phyloP scores from a whole-genome alignment of 108 stramenopile genomes.

The Pseudonitzschia delicatissima region DNA sequence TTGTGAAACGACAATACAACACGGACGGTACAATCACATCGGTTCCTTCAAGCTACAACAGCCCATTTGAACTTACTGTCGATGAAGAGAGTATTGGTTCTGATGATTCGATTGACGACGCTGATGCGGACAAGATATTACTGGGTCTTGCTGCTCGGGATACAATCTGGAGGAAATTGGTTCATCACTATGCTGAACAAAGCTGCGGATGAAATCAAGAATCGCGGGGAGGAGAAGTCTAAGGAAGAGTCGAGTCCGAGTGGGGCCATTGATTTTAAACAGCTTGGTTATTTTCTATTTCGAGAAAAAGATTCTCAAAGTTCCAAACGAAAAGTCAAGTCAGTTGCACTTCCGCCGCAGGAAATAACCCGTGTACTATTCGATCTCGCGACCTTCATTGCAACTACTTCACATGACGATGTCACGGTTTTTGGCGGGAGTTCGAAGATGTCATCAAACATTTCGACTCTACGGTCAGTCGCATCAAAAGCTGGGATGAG shows the following conservation, averaged over 20 bases:
- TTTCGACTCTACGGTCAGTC: constrained; percentile 10
- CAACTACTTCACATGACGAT: constrained; percentile 51
- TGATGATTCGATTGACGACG: constrained; percentile 30
- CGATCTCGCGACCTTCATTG: constrained; percentile 65
- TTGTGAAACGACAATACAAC: constrained; percentile 43
- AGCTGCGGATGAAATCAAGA: constrained; percentile 32
- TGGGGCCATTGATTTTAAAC: constrained; percentile 12
- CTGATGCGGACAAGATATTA: constrained; percentile 49
- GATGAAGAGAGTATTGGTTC: constrained; percentile 22
- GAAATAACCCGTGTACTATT: constrained; percentile 78
- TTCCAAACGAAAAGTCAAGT: constrained; percentile 57
- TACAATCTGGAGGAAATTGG: constrained; percentile 68
- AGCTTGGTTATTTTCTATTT: constrained; percentile 65
- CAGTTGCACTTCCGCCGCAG: constrained; percentile 64
- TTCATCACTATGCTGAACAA: constrained; percentile 52
- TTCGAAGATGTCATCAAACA: constrained; percentile 3
- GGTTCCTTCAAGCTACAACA: constrained; percentile 8
- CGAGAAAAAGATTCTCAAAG: constrained; percentile 65
- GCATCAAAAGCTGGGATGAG: constrained; percentile 13
- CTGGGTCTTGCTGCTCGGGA: constrained; percentile 77
- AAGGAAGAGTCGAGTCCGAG: neutral
- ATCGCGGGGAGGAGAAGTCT: constrained; percentile 12
- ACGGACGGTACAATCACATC: constrained; percentile 24
- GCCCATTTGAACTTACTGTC: constrained; percentile 7
- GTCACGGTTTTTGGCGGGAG: constrained; percentile 42